A percentile compares a stretch with the other conserved stretches of the same genome.
These are phyloP conservation scores for Phytophthora pini DNA, from an alignment of 352 stramenopile genomes.

Conservation along the genomic window DNA sequence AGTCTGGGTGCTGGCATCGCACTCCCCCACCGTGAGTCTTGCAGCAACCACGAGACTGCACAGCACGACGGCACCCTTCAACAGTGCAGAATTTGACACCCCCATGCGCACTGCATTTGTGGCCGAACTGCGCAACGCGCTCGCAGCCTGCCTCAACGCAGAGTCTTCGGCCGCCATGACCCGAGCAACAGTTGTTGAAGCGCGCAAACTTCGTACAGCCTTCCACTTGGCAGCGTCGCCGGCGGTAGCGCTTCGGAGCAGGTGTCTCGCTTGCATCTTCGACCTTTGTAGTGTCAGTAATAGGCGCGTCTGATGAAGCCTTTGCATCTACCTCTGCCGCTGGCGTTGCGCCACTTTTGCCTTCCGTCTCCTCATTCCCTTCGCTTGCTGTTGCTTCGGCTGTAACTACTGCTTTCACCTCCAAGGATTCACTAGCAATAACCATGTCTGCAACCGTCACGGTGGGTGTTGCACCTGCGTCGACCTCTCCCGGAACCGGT, in stretches of 20 bases:
- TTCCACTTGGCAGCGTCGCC: constrained; percentile 67
- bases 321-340: constrained; percentile 7
- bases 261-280: constrained; percentile 3
- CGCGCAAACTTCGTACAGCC: constrained; percentile 80
- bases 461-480: constrained; percentile 12
- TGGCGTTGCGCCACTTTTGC: constrained; percentile 1
- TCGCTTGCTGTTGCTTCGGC: constrained; percentile 5
- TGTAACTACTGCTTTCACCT: constrained; percentile 3
- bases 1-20: constrained; percentile 78
- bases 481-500: constrained; percentile 7
- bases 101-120: constrained; percentile 84
- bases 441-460: background rate
- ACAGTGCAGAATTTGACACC: constrained; percentile 80
- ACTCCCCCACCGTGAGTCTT: constrained; percentile 89
- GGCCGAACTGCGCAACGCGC: constrained; percentile 77
- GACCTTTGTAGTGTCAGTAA: constrained; percentile 1
- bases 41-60: constrained; percentile 86
- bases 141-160: constrained; percentile 73
- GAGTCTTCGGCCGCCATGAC: constrained; percentile 73
- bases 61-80: constrained; percentile 70
- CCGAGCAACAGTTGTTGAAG: constrained; percentile 83
- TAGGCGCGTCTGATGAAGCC: constrained; percentile 2
- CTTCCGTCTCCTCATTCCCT: constrained; percentile 2
- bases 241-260: constrained; percentile 63
- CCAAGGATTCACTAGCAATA: constrained; percentile 1